These are phyloP conservation scores for Xylariaceae sp. DNA, from an alignment of 2,329 filamentous ascomycete species.

Conservation along the genomic window DNA sequence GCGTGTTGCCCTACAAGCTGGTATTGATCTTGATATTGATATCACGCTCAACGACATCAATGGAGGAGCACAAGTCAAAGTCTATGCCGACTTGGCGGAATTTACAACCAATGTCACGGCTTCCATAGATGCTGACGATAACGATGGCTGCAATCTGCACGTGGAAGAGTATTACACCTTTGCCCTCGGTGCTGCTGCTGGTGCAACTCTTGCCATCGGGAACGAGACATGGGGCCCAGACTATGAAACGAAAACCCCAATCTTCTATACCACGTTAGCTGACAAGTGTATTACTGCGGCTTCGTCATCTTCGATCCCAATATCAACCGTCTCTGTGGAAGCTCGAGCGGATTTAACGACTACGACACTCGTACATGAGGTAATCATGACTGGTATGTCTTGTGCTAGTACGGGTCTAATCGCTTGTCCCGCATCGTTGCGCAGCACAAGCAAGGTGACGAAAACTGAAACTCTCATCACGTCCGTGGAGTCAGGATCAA, in stretches of 20 bases:
- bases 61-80: constrained; percentile 44
- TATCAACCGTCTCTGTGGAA: constrained; percentile 17
- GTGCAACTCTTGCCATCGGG: constrained; percentile 45
- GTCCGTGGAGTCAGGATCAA: constrained; percentile 35
- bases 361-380: constrained; percentile 37
- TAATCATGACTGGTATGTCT: constrained; percentile 41
- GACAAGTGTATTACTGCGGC: constrained; percentile 36
- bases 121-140: constrained; percentile 24
- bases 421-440: constrained; percentile 49
- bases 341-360: constrained; percentile 26
- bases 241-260: constrained; percentile 42
- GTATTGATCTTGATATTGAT: constrained; percentile 31
- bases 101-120: constrained; percentile 50
- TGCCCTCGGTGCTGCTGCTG: constrained; percentile 50
- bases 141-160: constrained; percentile 39
- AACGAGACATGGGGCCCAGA: constrained; percentile 47
- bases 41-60: constrained; percentile 23
- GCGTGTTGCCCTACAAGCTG: constrained; percentile 43
- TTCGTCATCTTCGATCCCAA: constrained; percentile 14
- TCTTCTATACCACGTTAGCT: constrained; percentile 50
- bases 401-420: constrained; percentile 41
- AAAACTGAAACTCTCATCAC: constrained; percentile 39
- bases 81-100: constrained; percentile 51
- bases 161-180: constrained; percentile 49
- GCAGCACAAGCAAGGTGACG: constrained; percentile 39